Evolutionary conservation across 2,329 filamentous ascomycete species (phyloP), one percentile per base, ranked within the genome.

Genomic region (Blastomyces percursus): DNA sequence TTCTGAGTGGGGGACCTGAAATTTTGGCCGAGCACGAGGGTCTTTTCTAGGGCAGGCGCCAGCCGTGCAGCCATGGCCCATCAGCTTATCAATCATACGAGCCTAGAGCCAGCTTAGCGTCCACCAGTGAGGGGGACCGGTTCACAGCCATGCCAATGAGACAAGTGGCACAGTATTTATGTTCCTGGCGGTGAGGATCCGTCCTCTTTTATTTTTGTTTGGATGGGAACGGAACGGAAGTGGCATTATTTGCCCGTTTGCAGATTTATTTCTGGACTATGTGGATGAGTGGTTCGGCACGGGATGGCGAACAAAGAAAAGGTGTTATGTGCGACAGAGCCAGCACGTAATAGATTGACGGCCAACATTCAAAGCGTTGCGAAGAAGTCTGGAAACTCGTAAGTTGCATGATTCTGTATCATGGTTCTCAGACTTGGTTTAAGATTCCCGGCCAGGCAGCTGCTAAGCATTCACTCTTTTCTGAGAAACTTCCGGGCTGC

Each of bases 131-230:
- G 21, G 40, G 40, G 55, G 7, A 7, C 21, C n/a, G 30, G 55
- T 11, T 30, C 55, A 30, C 35, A 46, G 21, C n/a, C n/a, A 30
- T 42, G 38, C 21, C 40, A 42, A 8, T 58, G 55, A 46, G 32
- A 58, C 55, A 24, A 24, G 30, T 19, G 35, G 21, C 35, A 30
- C 32, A 27, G 50, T 30, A 55, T 58, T 42, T 42, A 38, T 44
- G 35, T 58, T 46, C 38, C 55, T 58, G 55, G 55, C 55, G 55
- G 55, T 58, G 55, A 58, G 27, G 38, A 55, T 54, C 19, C 16
- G 14, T 54, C 24, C 2, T 54, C 27, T 0, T 6, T 54, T 19
- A n/a, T 52, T 32, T 54, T 32, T 55, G 52, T 55, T 48, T 46
- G 38, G 16, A 16, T 58, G 14, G 12, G 32, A 27, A 24, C 21